These are phyloP conservation scores for Verruconis gallopava DNA, from an alignment of 2,329 filamentous ascomycete genomes.

Conservation along the genomic window DNA sequence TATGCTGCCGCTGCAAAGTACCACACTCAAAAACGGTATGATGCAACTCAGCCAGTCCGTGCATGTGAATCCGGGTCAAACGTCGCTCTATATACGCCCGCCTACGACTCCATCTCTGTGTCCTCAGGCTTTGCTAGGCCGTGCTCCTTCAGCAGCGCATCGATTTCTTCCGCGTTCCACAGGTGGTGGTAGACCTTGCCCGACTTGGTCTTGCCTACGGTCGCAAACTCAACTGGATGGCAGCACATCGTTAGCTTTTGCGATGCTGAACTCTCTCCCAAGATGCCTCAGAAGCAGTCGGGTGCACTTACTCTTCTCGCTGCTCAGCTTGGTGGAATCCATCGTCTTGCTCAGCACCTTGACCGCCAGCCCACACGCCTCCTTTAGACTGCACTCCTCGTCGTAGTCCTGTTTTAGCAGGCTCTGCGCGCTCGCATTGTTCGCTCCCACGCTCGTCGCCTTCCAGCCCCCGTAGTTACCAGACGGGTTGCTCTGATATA, in stretches of 20 bases:
- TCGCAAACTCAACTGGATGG: conserved; percentile 98
- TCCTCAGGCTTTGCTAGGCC: conserved; percentile 81
- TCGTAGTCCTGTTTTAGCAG: conserved; percentile 99
- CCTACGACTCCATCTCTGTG: conserved; percentile 32
- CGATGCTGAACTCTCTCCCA: too few species aligned
- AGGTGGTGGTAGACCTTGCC: conserved; percentile 97
- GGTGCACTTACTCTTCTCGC: conserved; percentile 77
- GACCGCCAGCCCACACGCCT: conserved; percentile 93
- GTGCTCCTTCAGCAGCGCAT: conserved; percentile 84
- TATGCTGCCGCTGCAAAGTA: too few species aligned
- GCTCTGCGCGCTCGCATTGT: conserved; percentile 95
- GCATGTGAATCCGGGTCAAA: too few species aligned
- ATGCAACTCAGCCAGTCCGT: too few species aligned
- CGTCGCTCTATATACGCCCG: not conserved
- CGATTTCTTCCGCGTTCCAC: conserved; percentile 95
- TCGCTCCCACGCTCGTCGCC: conserved; percentile 92
- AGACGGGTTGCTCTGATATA: conserved; percentile 97
- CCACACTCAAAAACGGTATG: too few species aligned
- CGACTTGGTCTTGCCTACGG: conserved; percentile 86
- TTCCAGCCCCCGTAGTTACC: conserved; percentile 99
- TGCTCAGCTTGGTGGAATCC: conserved; percentile 97
- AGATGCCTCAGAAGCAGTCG: conserved; percentile 5
- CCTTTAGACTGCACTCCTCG: conserved; percentile 90
- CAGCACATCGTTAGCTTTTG: too few species aligned
- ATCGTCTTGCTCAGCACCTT: conserved; percentile 99